Evolutionary conservation across 345 rosid species (phyloP).

Genomic region (Ricinus communis): DNA sequence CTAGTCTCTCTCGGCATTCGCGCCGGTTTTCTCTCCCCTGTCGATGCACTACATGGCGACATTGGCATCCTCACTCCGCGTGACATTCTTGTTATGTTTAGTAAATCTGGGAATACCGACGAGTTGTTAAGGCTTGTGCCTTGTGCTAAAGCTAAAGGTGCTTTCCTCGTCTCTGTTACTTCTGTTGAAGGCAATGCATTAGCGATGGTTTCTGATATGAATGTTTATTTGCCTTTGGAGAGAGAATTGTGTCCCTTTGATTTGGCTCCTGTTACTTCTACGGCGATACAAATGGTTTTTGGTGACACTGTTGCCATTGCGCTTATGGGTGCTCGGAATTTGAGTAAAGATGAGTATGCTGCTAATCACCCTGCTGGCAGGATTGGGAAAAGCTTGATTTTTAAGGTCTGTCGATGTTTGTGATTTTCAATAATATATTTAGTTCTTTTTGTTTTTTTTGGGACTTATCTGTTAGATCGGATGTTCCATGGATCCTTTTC

Average conservation of each 20-base stretch:
- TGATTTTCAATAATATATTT: too few relatives aligned
- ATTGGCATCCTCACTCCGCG: slow-evolving; percentile 59
- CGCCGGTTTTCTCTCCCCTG: slow-evolving; percentile 74
- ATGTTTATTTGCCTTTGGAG: slow-evolving; percentile 79
- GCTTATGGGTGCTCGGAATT: slow-evolving; percentile 82
- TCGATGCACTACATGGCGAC: slow-evolving; percentile 95
- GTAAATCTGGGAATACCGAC: slow-evolving; percentile 85
- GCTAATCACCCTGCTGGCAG: slow-evolving; percentile 95
- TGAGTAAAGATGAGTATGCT: slow-evolving; percentile 81
- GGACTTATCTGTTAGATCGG: too few relatives aligned
- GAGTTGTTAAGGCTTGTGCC: slow-evolving; percentile 87
- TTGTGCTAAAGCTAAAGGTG: slow-evolving; percentile 82
- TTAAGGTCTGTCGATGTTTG: too few relatives aligned
- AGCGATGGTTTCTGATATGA: slow-evolving; percentile 63
- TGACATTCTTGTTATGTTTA: slow-evolving; percentile 73
- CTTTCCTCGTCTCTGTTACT: slow-evolving; percentile 68
- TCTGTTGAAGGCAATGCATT: slow-evolving; percentile 74
- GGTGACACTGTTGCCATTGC: slow-evolving; percentile 99
- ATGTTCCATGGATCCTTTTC: not conserved
- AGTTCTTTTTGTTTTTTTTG: fast-evolving
- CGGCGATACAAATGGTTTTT: slow-evolving; percentile 97
- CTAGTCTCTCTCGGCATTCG: slow-evolving; percentile 76
- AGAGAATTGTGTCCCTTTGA: slow-evolving; percentile 92
- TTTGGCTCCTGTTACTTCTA: slow-evolving; percentile 95
- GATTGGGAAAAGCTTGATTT: slow-evolving; percentile 89